phyloP scores from a whole-genome alignment of 1,284 basidiomycete species.

The Ganoderma lucidum region DNA sequence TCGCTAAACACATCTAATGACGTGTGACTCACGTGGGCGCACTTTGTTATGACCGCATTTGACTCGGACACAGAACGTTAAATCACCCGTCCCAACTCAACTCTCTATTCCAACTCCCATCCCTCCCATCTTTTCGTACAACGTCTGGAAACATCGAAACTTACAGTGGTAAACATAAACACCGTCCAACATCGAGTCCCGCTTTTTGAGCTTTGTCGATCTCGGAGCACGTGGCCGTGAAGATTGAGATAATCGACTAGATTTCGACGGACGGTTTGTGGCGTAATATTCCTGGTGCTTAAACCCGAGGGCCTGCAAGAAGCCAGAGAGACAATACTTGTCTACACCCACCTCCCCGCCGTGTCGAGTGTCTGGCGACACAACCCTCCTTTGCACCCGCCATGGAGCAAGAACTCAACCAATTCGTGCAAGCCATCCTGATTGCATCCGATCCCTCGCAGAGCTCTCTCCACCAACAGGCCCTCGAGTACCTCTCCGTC shows the following conservation, averaged over 20 bases:
- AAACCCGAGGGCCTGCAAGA: slow-evolving; percentile 10
- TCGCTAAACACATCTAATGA: background rate
- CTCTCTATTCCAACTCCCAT: background rate
- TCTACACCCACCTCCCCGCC: slow-evolving; percentile 7
- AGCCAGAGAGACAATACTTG: slow-evolving; percentile 17
- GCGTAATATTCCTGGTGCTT: slow-evolving; percentile 9
- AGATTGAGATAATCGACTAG: slow-evolving; percentile 35
- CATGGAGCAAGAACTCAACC: slow-evolving; percentile 80
- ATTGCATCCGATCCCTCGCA: slow-evolving; percentile 85
- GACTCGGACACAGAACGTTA: slow-evolving; percentile 11
- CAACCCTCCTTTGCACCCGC: background rate
- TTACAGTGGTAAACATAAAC: background rate
- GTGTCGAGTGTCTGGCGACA: slow-evolving; percentile 31
- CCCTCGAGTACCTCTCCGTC: slow-evolving; percentile 80
- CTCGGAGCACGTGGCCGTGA: slow-evolving; percentile 32
- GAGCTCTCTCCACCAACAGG: slow-evolving; percentile 75
- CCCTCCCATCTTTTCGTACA: background rate
- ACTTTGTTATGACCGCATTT: slow-evolving; percentile 18
- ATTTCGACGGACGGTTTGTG: slow-evolving; percentile 17
- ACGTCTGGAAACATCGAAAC: background rate
- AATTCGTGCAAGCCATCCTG: slow-evolving; percentile 82
- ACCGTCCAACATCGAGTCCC: background rate
- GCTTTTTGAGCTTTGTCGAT: slow-evolving; percentile 24
- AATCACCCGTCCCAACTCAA: background rate
- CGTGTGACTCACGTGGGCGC: slow-evolving; percentile 17